These are phyloP conservation scores for Entomortierella lignicola DNA, from an alignment of 192 early-diverging fungal genomes.

Conservation along the genomic window DNA sequence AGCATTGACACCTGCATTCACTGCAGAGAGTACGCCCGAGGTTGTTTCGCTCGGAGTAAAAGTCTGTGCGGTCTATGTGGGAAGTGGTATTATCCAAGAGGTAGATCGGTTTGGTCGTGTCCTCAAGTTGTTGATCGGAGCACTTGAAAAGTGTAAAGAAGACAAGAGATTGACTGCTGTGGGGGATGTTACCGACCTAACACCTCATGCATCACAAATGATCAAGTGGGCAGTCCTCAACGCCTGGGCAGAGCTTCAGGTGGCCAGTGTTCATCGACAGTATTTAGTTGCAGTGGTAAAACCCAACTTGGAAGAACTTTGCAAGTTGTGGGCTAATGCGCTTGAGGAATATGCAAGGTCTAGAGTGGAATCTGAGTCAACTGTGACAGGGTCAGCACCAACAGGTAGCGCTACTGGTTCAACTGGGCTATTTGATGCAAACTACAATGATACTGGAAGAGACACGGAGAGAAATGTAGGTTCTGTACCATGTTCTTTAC, in stretches of 20 bases:
- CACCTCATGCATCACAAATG: slow-evolving; percentile 84
- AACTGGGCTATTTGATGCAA: slow-evolving; percentile 62
- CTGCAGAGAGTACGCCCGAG: slow-evolving; percentile 78
- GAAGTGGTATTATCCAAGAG: slow-evolving; percentile 89
- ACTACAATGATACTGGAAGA: slow-evolving; percentile 73
- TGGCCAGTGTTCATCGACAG: slow-evolving; percentile 69
- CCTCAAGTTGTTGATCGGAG: slow-evolving; percentile 74
- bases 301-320: slow-evolving; percentile 65
- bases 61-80: slow-evolving; percentile 86
- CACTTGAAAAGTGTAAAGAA: slow-evolving; percentile 78
- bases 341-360: slow-evolving; percentile 74
- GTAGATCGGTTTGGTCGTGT: slow-evolving; percentile 77
- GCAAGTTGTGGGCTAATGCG: slow-evolving; percentile 70
- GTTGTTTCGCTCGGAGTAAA: slow-evolving; percentile 80
- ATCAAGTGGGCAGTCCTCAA: slow-evolving; percentile 79
- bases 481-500: neutral
- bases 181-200: slow-evolving; percentile 67
- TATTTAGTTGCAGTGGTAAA: slow-evolving; percentile 72
- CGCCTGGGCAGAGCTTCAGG: slow-evolving; percentile 85
- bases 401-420: neutral
- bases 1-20: slow-evolving; percentile 89
- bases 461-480: slow-evolving; percentile 76
- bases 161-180: slow-evolving; percentile 59
- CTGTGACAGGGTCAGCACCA: slow-evolving; percentile 12
- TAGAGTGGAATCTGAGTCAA: slow-evolving; percentile 71